These are phyloP conservation scores for Gaeumannomyces sp. DNA, from an alignment of 2,329 filamentous ascomycete species.

Conservation along the genomic window DNA sequence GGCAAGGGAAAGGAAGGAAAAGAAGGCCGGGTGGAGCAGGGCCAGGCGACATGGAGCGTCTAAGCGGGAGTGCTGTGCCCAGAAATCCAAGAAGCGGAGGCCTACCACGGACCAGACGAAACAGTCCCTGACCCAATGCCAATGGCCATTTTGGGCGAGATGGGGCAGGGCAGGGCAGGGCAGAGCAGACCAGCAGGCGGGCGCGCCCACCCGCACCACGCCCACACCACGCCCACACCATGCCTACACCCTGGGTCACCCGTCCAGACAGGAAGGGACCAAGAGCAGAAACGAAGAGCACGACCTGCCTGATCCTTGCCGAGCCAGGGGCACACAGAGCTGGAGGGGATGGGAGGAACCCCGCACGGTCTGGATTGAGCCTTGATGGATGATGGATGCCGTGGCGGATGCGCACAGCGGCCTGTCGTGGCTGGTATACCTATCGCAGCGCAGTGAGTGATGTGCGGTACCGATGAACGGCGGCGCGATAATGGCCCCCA, in stretches of 20 bases:
- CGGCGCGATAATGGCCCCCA: too few relatives aligned
- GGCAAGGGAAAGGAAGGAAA: slow-evolving; percentile 16
- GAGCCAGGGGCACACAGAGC: neutral
- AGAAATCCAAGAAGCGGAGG: slow-evolving; percentile 3
- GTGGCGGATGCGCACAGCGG: neutral
- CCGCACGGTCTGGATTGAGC: neutral
- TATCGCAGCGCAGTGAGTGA: too few relatives aligned
- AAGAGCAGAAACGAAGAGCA: slow-evolving; percentile 3
- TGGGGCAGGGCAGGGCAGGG: slow-evolving; percentile 3
- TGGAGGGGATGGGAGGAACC: neutral
- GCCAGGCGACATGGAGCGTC: slow-evolving; percentile 10
- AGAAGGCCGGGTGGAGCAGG: slow-evolving; percentile 15
- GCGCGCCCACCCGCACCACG: neutral
- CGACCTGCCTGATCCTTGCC: neutral
- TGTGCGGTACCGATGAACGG: neutral
- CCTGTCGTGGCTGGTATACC: neutral
- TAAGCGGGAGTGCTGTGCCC: neutral
- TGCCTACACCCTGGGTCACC: too few relatives aligned
- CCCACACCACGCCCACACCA: neutral
- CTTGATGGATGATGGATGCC: neutral
- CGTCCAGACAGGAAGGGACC: neutral
- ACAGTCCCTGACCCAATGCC: slow-evolving; percentile 36
- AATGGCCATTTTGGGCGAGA: slow-evolving; percentile 14
- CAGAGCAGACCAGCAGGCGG: slow-evolving; percentile 22
- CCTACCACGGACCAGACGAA: slow-evolving; percentile 38